Conservation (phyloP, 2,329 filamentous ascomycete genomes). For the Epichloe glyceriae region DNA sequence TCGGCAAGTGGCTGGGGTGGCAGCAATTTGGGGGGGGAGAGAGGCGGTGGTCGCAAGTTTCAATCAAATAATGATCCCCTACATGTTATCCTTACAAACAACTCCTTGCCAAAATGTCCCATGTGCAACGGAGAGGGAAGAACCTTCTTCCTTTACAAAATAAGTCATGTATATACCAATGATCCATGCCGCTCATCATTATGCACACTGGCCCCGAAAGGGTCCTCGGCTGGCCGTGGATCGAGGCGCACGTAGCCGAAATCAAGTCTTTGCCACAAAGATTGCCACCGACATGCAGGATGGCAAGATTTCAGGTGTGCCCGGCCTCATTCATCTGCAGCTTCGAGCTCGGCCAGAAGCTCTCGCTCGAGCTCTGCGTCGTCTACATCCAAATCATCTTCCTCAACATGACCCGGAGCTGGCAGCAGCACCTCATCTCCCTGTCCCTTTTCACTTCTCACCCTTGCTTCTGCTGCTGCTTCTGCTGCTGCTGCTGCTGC, state of each 20-base stretch:
- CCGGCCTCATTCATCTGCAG: conserved; percentile 14
- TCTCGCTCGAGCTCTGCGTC: conserved; percentile 51
- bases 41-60: not conserved
- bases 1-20: no score
- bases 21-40: no score
- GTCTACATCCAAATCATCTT: conserved; percentile 29
- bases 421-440: not conserved
- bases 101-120: conserved; percentile 1
- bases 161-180: not conserved
- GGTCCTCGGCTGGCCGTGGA: not conserved
- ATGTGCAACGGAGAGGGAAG: not conserved
- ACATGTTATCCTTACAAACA: not conserved
- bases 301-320: no score
- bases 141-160: not conserved
- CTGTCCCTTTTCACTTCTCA: conserved; percentile 7
- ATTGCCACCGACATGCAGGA: not conserved
- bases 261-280: not conserved
- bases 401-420: conserved; percentile 12
- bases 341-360: conserved; percentile 46
- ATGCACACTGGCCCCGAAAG: not conserved
- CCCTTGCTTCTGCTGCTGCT: conserved; percentile 15
- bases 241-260: not conserved
- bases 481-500: conserved; percentile 15
- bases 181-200: conserved; percentile 1
- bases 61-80: not conserved